Conservation (phyloP, 2,329 filamentous ascomycete species). For the Botrytis hyacinthi region DNA sequence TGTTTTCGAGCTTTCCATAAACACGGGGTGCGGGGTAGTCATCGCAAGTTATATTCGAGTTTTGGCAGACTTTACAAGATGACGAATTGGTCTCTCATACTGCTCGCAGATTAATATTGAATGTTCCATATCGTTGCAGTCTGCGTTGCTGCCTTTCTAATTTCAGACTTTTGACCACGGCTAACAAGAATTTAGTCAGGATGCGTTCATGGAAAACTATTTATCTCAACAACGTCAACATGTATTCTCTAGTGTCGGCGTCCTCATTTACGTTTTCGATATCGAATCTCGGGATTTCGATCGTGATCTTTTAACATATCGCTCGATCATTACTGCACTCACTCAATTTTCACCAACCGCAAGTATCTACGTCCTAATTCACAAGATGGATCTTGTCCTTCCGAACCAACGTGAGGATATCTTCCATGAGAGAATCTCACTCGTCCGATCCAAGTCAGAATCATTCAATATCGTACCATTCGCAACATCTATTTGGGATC, state of each 20-base stretch:
- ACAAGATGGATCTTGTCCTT: constrained; percentile 98
- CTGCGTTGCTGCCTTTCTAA: too few species aligned
- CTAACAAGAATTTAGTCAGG: constrained; percentile 60
- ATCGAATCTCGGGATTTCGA: constrained; percentile 95
- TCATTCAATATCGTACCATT: constrained; percentile 80
- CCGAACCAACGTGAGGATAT: constrained; percentile 73
- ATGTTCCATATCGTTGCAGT: background rate
- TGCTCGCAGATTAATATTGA: background rate
- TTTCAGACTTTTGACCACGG: background rate
- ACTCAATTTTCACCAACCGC: constrained; percentile 78
- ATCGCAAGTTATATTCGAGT: background rate
- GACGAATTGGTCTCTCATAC: background rate
- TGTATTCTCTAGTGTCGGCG: constrained; percentile 94
- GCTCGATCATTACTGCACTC: constrained; percentile 83
- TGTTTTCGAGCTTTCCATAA: constrained; percentile 1
- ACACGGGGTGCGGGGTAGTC: background rate
- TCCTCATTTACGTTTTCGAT: constrained; percentile 98
- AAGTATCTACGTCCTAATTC: constrained; percentile 90
- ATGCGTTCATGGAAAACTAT: constrained; percentile 98
- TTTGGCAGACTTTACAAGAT: constrained; percentile 7
- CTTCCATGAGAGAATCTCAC: constrained; percentile 77
- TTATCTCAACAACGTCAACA: constrained; percentile 92
- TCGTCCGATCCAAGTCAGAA: constrained; percentile 75
- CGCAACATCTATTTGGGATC: constrained; percentile 97
- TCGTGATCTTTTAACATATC: constrained; percentile 88